Percentiles rank a stretch among this genome's conserved stretches.
Evolutionary conservation across 2,329 filamentous ascomycete species (phyloP).

Genomic region (Dryadomyces sulphureus): DNA sequence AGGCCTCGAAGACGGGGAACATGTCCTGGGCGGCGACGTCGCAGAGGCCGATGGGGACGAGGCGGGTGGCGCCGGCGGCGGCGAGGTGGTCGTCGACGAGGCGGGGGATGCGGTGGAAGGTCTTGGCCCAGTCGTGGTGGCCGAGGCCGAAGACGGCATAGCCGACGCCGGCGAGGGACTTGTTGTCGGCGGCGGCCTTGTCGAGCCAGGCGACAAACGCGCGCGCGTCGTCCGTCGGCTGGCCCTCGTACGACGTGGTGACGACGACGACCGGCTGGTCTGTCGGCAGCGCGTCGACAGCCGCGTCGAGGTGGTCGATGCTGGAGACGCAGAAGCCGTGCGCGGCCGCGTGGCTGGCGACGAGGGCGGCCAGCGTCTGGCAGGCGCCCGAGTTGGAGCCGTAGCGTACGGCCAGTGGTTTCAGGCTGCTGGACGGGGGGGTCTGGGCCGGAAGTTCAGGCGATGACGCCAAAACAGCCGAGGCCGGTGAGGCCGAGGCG

Average conservation of each 20-base stretch:
- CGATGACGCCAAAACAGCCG: no score
- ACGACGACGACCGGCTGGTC: constrained; percentile 50
- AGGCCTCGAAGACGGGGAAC: constrained; percentile 51
- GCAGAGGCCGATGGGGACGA: constrained; percentile 36
- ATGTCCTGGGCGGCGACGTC: constrained; percentile 51
- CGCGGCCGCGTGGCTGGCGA: constrained; percentile 29
- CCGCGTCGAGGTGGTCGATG: constrained; percentile 53
- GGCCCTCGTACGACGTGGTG: constrained; percentile 56
- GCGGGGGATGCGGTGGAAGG: constrained; percentile 54
- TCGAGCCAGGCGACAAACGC: constrained; percentile 53
- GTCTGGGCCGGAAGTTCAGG: no score
- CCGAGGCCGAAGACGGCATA: constrained; percentile 59
- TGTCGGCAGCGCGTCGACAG: constrained; percentile 47
- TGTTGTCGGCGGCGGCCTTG: constrained; percentile 27
- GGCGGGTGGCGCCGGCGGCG: constrained; percentile 28
- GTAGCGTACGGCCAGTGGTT: constrained; percentile 50
- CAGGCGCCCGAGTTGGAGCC: constrained; percentile 48
- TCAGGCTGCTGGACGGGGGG: constrained; percentile 18
- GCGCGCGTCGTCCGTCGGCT: constrained; percentile 57
- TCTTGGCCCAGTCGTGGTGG: constrained; percentile 35
- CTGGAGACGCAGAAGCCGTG: constrained; percentile 15
- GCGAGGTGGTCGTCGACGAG: constrained; percentile 40
- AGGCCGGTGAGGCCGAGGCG: no score
- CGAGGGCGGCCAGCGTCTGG: constrained; percentile 48
- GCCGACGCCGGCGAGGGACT: constrained; percentile 34